These are phyloP conservation scores for Ophiostoma sp. DNA, from an alignment of 2,329 filamentous ascomycete species.

Conservation along the genomic window DNA sequence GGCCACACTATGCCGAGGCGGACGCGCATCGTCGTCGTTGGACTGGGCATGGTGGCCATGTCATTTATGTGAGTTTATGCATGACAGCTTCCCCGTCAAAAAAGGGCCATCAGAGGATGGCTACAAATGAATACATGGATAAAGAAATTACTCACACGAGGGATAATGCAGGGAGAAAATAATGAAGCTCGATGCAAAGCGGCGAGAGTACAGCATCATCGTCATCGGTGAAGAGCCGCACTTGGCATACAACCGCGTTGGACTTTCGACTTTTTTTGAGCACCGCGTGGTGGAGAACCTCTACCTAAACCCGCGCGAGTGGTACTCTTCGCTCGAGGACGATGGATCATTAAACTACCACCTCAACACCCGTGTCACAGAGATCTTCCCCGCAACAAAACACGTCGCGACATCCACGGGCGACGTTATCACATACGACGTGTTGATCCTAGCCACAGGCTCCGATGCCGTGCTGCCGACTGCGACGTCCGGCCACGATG, in stretches of 20 bases:
- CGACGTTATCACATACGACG: slow-evolving; percentile 70
- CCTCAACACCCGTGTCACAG: slow-evolving; percentile 70
- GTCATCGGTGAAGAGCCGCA: slow-evolving; percentile 88
- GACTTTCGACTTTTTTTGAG: slow-evolving; percentile 84
- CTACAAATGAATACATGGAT: too few relatives aligned
- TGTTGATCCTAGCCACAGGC: slow-evolving; percentile 80
- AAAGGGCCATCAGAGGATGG: too few relatives aligned
- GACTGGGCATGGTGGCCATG: slow-evolving; percentile 88
- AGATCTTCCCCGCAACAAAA: slow-evolving; percentile 64
- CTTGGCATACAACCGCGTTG: slow-evolving; percentile 87
- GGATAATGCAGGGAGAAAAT: slow-evolving; percentile 75
- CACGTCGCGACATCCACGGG: slow-evolving; percentile 66
- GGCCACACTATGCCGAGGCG: too few relatives aligned
- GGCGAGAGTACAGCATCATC: slow-evolving; percentile 75
- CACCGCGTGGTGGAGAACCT: slow-evolving; percentile 81
- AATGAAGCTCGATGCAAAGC: slow-evolving; percentile 76
- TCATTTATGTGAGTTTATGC: slow-evolving; percentile 93
- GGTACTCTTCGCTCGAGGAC: slow-evolving; percentile 66
- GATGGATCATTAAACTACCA: slow-evolving; percentile 71
- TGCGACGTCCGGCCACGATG: slow-evolving; percentile 76
- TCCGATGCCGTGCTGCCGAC: slow-evolving; percentile 71
- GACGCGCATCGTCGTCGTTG: slow-evolving; percentile 66
- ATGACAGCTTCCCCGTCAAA: too few relatives aligned
- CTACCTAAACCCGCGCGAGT: slow-evolving; percentile 83
- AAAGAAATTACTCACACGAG: too few relatives aligned